phyloP scores from a whole-genome alignment of 2,329 filamentous ascomycete species.

The Aspergillus viridinutans region DNA sequence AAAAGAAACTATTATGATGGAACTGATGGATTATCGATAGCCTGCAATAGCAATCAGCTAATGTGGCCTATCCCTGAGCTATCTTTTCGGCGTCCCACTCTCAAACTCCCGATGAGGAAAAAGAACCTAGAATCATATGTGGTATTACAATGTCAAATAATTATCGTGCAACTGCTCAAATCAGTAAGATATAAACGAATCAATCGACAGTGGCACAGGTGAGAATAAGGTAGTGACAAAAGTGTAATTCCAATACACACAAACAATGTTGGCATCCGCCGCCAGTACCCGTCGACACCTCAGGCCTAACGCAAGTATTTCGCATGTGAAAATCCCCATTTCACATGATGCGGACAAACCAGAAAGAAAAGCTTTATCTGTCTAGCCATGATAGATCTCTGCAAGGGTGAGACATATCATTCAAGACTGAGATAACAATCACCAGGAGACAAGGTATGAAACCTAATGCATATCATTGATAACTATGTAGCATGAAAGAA shows the following conservation, averaged over 20 bases:
- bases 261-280: background rate
- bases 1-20: background rate
- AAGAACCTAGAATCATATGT: background rate
- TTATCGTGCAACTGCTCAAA: background rate
- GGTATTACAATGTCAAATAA: background rate
- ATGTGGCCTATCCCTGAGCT: background rate
- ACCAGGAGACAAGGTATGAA: background rate
- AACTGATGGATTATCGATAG: background rate
- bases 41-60: background rate
- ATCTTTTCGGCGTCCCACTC: background rate
- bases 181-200: background rate
- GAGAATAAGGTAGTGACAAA: background rate
- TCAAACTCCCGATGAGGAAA: background rate
- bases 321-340: background rate
- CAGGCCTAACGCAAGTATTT: background rate
- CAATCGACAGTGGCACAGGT: background rate
- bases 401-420: background rate
- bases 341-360: background rate
- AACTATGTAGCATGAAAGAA: background rate
- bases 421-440: background rate
- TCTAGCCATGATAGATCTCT: background rate
- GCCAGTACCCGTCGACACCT: background rate
- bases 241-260: background rate
- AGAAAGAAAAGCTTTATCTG: too few species aligned
- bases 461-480: background rate